Evolutionary conservation across 352 stramenopile species (phyloP).

Genomic region (Phytophthora ramorum): DNA sequence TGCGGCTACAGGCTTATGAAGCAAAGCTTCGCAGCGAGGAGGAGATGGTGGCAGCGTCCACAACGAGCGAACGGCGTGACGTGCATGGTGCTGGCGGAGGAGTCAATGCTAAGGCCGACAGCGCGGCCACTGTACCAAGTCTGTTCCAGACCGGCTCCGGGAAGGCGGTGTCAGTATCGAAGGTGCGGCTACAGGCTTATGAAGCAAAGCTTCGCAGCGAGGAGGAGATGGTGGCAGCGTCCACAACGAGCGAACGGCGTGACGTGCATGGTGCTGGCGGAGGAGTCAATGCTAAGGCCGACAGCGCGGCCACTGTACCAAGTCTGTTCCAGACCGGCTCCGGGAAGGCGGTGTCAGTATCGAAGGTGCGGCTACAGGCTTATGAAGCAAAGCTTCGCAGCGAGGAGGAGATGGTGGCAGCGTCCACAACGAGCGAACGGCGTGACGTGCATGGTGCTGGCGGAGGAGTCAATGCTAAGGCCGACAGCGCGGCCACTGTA

Average conservation of each 20-base stretch:
- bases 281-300: not conserved
- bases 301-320: constrained; percentile 12
- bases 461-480: not conserved
- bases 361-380: constrained; percentile 31
- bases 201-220: constrained; percentile 22
- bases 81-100: not conserved
- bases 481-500: constrained; percentile 3
- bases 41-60: not conserved
- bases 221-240: not conserved
- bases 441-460: not conserved
- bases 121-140: constrained; percentile 10
- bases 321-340: constrained; percentile 44
- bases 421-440: not conserved
- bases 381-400: constrained; percentile 30
- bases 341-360: constrained; percentile 39
- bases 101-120: not conserved
- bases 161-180: constrained; percentile 36
- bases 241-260: constrained; percentile 11
- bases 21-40: constrained; percentile 11
- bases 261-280: not conserved
- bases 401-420: constrained; percentile 9
- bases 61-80: not conserved
- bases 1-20: constrained; percentile 29
- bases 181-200: constrained; percentile 36
- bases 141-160: constrained; percentile 44